Conservation (phyloP, 192 early-diverging fungal species). For the Coemansia sp. region DNA sequence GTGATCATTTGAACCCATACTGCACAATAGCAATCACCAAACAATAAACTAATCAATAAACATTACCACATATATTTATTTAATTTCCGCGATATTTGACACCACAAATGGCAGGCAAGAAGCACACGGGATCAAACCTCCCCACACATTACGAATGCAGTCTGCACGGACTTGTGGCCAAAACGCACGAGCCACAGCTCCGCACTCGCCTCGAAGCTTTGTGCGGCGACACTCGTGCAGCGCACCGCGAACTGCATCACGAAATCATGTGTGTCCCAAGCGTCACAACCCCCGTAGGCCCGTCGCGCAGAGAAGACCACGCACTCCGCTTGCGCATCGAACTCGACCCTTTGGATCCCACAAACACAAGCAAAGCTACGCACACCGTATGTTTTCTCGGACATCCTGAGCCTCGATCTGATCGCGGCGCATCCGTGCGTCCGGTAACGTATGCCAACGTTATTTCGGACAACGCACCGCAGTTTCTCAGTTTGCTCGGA, state of each 20-base stretch:
- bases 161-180: conserved; percentile 57
- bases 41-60: neutral
- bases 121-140: conserved; percentile 25
- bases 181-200: conserved; percentile 55
- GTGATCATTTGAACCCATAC: no score
- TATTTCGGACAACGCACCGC: conserved; percentile 64
- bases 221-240: conserved; percentile 62
- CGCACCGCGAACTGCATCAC: conserved; percentile 62
- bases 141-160: conserved; percentile 60
- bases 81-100: neutral
- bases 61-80: neutral
- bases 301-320: conserved; percentile 72
- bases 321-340: conserved; percentile 61
- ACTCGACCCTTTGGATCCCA: conserved; percentile 47
- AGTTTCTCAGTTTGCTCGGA: conserved; percentile 69
- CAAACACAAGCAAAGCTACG: conserved; percentile 47
- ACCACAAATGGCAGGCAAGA: conserved; percentile 39
- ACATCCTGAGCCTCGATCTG: conserved; percentile 70
- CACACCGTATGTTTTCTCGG: conserved; percentile 66
- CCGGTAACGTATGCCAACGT: conserved; percentile 64
- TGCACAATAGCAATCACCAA: no score
- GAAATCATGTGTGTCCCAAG: conserved; percentile 67
- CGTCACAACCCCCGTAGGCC: conserved; percentile 70
- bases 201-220: conserved; percentile 67
- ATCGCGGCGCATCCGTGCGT: conserved; percentile 60